Conservation (phyloP, 164 flowering plant genomes). For the Tinospora cordifolia region DNA sequence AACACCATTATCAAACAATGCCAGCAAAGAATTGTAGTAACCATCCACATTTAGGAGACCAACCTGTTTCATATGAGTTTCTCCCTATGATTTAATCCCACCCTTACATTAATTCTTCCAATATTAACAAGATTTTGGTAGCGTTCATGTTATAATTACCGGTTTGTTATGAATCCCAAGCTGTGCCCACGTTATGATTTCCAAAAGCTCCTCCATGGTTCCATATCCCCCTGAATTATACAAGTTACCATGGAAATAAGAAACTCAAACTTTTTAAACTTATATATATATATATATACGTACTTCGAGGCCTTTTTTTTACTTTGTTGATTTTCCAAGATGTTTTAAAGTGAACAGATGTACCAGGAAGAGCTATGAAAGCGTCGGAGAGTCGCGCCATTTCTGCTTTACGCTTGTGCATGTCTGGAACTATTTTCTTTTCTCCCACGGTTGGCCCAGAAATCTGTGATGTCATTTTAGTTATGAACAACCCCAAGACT, state of each 20-base stretch:
- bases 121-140: background rate
- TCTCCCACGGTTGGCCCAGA: conserved; percentile 87
- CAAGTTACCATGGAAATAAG: background rate
- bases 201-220: conserved; percentile 86
- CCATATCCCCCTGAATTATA: conserved; percentile 81
- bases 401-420: conserved; percentile 88
- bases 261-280: background rate
- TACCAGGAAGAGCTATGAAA: conserved; percentile 93
- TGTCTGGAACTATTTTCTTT: conserved; percentile 63
- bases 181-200: conserved; percentile 92
- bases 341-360: background rate
- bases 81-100: background rate
- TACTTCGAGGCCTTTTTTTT: too few species aligned
- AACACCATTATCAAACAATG: conserved; percentile 81
- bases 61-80: conserved; percentile 39
- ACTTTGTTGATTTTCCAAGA: background rate
- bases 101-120: background rate
- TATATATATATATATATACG: background rate
- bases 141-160: conserved; percentile 28
- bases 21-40: conserved; percentile 68
- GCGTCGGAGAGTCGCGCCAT: conserved; percentile 86
- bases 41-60: conserved; percentile 90
- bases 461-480: conserved; percentile 38
- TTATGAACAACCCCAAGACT: too few species aligned
- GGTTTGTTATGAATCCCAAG: conserved; percentile 90